These are phyloP conservation scores for Dryas alaskensis DNA, from an alignment of 306 rosid genomes.

Conservation along the genomic window DNA sequence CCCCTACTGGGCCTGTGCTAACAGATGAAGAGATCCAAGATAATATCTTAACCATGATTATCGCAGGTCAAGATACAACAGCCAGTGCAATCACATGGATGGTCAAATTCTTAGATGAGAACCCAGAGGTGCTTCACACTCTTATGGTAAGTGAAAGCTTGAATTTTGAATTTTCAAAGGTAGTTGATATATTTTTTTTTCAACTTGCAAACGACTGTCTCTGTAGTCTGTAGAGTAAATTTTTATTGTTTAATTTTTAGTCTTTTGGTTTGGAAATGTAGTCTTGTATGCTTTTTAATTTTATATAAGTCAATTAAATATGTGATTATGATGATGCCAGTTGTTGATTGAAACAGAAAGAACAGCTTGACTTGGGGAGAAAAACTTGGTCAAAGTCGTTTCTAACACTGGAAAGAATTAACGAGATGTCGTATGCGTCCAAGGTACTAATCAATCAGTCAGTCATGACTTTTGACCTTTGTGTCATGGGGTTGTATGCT, in stretches of 20 bases:
- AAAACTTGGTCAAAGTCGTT: constrained; percentile 11
- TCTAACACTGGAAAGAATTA: constrained; percentile 60
- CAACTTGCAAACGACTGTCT: too few relatives aligned
- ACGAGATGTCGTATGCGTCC: constrained; percentile 65
- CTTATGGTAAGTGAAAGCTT: constrained; percentile 39
- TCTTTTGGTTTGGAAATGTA: too few relatives aligned
- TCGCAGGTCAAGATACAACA: constrained; percentile 87
- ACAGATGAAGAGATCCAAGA: constrained; percentile 73
- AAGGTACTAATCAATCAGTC: constrained; percentile 35
- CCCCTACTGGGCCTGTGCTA: constrained; percentile 14
- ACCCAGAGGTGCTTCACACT: constrained; percentile 46
- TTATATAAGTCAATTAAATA: too few relatives aligned
- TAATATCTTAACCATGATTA: constrained; percentile 75
- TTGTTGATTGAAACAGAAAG: constrained; percentile 47
- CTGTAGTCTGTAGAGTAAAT: too few relatives aligned
- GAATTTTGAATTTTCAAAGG: too few relatives aligned
- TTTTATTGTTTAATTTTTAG: too few relatives aligned
- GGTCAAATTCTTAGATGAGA: constrained; percentile 81
- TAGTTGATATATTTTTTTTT: too few relatives aligned
- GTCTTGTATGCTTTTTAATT: neutral
- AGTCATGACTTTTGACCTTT: neutral
- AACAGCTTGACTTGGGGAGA: constrained; percentile 48
- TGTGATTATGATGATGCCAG: too few relatives aligned
- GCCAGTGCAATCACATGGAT: constrained; percentile 89
- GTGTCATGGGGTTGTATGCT: neutral